These are phyloP conservation scores for Arachnomyces sp. DNA, from an alignment of 2,329 filamentous ascomycete species.

Conservation along the genomic window DNA sequence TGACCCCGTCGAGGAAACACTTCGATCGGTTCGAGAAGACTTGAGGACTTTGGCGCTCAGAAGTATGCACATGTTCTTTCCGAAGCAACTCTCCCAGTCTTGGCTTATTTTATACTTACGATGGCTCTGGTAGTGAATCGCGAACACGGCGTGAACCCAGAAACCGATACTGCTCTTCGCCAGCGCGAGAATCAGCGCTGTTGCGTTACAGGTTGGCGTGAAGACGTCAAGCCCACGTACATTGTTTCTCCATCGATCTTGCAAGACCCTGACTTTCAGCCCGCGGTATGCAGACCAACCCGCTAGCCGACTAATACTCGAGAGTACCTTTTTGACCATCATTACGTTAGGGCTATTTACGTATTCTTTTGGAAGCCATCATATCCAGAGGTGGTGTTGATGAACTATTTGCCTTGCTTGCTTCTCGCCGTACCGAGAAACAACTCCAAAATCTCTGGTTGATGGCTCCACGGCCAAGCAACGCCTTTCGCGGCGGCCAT, in stretches of 20 bases:
- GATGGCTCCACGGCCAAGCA: conserved; percentile 2
- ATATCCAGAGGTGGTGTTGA: conserved; percentile 4
- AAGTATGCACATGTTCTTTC: conserved; percentile 13
- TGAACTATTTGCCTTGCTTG: conserved; percentile 5
- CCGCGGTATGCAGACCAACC: too few species aligned
- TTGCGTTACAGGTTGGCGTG: conserved; percentile 5
- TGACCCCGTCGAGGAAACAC: conserved; percentile 4
- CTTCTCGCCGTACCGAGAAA: background rate
- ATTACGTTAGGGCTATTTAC: conserved; percentile 3
- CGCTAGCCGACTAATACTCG: too few species aligned
- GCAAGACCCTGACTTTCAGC: conserved; percentile 1
- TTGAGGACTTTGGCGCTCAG: conserved; percentile 2
- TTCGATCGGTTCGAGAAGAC: conserved; percentile 5
- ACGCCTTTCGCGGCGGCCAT: conserved; percentile 3
- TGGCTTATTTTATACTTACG: background rate
- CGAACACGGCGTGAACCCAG: background rate
- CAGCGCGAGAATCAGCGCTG: conserved; percentile 4
- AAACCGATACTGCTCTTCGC: conserved; percentile 6
- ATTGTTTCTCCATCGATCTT: conserved; percentile 8
- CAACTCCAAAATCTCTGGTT: conserved; percentile 10
- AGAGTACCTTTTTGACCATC: background rate
- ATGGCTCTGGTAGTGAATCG: conserved; percentile 3
- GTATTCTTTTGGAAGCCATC: conserved; percentile 6
- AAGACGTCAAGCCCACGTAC: conserved; percentile 2
- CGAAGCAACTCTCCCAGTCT: too few species aligned